Evolutionary conservation across 371 early-diverging fungal species (phyloP), one percentile per base, ranked within the genome.

Genomic region (Capillidium rhysosporum): DNA sequence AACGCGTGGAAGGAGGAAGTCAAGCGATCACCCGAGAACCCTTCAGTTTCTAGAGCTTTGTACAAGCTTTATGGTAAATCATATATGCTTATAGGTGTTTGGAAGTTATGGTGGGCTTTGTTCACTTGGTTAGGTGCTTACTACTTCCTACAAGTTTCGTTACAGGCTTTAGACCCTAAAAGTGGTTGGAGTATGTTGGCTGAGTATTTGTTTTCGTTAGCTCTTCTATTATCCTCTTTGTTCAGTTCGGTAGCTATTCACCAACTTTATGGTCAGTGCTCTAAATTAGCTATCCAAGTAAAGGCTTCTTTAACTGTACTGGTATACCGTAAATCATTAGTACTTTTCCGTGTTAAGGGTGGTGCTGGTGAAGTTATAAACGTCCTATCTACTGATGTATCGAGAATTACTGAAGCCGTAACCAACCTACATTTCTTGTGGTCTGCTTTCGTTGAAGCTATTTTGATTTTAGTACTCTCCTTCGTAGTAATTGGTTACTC

Each of bases 301-400:
- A 69, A 75, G 16, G 7, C 76, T 5, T 60, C 68, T 2, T 52
- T 81, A 28, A 70, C 70, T 40, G 70, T 74, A 4, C 57, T 66
- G 47, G 73, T 79, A 39, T 81, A 78, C 61, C 67, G 75, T 25
- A 83, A 83, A 61, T 56, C 54, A 34, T 18, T 56, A 9, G 20
- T 59, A 1, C 1, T 56, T 46, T 46, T 46, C n/a, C 8, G 45
- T 14, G 56, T 45, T 10, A 59, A 55, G 40, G 59, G 55, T 16
- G 38, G 59, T 49, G 66, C 70, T 4, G 87, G 87, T 23, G 71
- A 75, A 29, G 65, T 88, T 49, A 75, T 74, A 48, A 88, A 80
- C 62, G 56, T 89, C 49, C 74, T 86, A 56, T 76, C 84, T 0
- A 77, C 84, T 1, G 89, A 89, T 51, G 60, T 75, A 1, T 61